Evolutionary conservation across 805 yeast genomes (phyloP).

Genomic region (Wickerhamomyces mucosus): DNA sequence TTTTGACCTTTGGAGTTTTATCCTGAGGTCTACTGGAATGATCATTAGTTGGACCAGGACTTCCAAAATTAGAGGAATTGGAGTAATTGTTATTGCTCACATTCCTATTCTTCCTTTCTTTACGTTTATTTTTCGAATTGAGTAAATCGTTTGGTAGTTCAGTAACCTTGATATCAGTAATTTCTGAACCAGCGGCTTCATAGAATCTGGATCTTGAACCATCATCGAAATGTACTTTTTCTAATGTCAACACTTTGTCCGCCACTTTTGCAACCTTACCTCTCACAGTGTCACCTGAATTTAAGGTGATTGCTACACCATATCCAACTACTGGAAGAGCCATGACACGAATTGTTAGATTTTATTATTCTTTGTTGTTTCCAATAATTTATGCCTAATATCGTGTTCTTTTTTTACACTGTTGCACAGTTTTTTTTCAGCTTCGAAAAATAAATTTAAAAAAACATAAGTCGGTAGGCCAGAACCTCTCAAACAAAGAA

Average conservation of each 20-base stretch:
- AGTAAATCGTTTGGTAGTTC: conserved; percentile 41
- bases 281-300: conserved; percentile 3
- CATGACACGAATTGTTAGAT: too few species aligned
- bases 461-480: too few species aligned
- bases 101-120: conserved; percentile 11
- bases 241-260: conserved; percentile 29
- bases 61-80: conserved; percentile 1
- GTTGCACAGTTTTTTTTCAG: too few species aligned
- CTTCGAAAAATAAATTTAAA: too few species aligned
- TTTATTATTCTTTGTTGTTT: too few species aligned
- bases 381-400: too few species aligned
- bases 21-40: conserved; percentile 1
- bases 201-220: conserved; percentile 19
- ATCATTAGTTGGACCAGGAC: conserved; percentile 6
- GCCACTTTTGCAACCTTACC: conserved; percentile 22
- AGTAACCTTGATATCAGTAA: conserved; percentile 46
- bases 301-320: conserved; percentile 6
- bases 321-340: conserved; percentile 6
- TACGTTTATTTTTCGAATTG: conserved; percentile 13
- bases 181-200: conserved; percentile 28
- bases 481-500: too few species aligned
- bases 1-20: conserved; percentile 4
- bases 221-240: conserved; percentile 27
- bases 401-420: too few species aligned
- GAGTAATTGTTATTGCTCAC: conserved; percentile 6